These are phyloP conservation scores for Cercospora berteroae DNA, from an alignment of 2,329 filamentous ascomycete species.

Conservation along the genomic window DNA sequence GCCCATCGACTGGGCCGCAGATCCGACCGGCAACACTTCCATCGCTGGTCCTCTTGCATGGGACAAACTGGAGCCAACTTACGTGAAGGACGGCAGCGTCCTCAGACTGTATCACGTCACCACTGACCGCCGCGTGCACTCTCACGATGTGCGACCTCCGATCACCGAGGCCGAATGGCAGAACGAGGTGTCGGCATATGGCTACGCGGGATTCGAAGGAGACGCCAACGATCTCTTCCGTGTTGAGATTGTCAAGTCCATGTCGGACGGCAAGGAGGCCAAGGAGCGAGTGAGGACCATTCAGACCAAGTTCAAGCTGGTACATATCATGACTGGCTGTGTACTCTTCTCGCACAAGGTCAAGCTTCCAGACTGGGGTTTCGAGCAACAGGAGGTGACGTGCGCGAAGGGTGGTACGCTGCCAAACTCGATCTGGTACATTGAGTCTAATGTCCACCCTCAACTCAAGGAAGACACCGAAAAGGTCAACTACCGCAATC, in stretches of 20 bases:
- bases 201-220: constrained; percentile 93
- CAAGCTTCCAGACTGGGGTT: constrained; percentile 97
- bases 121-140: constrained; percentile 88
- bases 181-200: constrained; percentile 72
- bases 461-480: constrained; percentile 71
- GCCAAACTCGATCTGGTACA: constrained; percentile 96
- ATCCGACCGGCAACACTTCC: constrained; percentile 57
- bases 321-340: constrained; percentile 96
- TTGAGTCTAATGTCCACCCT: constrained; percentile 87
- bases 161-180: constrained; percentile 72
- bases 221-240: constrained; percentile 97
- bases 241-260: constrained; percentile 86
- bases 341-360: constrained; percentile 98
- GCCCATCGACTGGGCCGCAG: constrained; percentile 59
- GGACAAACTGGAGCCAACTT: constrained; percentile 68
- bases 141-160: constrained; percentile 86
- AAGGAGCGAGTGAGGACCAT: constrained; percentile 89
- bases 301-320: constrained; percentile 90
- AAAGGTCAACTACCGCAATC: constrained; percentile 92
- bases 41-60: constrained; percentile 81
- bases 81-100: constrained; percentile 75
- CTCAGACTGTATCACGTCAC: constrained; percentile 79
- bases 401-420: constrained; percentile 87
- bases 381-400: constrained; percentile 98
- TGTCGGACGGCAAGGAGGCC: constrained; percentile 74